These are phyloP conservation scores for Collybia nuda DNA, from an alignment of 768 basidiomycete species.

Conservation along the genomic window DNA sequence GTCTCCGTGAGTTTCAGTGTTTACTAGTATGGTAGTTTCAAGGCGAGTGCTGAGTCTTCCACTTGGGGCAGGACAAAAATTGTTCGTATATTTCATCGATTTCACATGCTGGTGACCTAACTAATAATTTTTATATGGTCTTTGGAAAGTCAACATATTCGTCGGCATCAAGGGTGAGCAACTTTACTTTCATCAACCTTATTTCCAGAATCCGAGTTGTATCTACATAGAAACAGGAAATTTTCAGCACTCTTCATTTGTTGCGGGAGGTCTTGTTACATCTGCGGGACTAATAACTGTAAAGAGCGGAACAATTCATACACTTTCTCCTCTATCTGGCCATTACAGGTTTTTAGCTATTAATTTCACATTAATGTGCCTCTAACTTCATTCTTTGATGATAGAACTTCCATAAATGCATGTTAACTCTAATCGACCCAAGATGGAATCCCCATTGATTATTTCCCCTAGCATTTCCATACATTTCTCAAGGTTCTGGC, in stretches of 20 bases:
- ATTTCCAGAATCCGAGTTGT: too few species aligned
- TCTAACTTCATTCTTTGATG: not conserved
- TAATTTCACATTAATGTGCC: not conserved
- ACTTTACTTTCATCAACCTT: not conserved
- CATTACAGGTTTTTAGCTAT: conserved; percentile 49
- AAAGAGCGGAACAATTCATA: conserved; percentile 58
- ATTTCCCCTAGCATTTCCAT: conserved; percentile 49
- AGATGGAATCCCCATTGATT: not conserved
- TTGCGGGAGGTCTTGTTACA: conserved; percentile 57
- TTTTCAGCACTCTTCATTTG: conserved; percentile 69
- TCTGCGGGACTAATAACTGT: conserved; percentile 68
- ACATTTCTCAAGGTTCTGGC: conserved; percentile 52
- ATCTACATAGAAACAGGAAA: conserved; percentile 40
- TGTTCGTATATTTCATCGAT: conserved; percentile 30
- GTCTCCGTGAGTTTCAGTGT: conserved; percentile 43
- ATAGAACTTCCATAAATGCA: conserved; percentile 55
- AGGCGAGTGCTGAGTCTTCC: conserved; percentile 3
- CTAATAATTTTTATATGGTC: not conserved
- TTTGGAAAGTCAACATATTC: conserved; percentile 53
- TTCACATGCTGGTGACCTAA: not conserved
- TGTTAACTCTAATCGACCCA: conserved; percentile 5
- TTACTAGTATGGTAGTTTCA: not conserved
- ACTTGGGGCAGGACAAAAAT: conserved; percentile 43
- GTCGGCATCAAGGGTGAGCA: conserved; percentile 59
- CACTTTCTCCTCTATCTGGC: conserved; percentile 62